A percentile compares a stretch with the other conserved stretches of the same genome.
These are phyloP conservation scores for Coniella vitis DNA, from an alignment of 2,329 filamentous ascomycete genomes.

Conservation along the genomic window DNA sequence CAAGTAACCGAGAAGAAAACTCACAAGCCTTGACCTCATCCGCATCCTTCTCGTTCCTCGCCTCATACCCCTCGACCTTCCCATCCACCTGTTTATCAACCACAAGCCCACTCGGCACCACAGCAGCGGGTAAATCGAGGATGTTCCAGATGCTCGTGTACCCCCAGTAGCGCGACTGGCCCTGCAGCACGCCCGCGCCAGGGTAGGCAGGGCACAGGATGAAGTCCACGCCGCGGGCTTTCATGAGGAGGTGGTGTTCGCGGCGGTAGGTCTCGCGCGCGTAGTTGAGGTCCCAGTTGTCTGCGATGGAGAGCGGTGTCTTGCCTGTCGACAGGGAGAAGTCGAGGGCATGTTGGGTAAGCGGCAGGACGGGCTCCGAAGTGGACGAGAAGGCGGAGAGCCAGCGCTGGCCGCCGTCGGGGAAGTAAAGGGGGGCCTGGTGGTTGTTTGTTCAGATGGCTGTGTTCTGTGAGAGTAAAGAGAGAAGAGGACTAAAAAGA, in stretches of 20 bases:
- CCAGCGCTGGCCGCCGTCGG: conserved; percentile 8
- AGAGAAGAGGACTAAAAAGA: not conserved
- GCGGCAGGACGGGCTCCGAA: conserved; percentile 16
- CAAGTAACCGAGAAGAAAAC: not conserved
- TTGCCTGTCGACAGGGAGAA: conserved; percentile 3
- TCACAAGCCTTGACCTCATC: conserved; percentile 12
- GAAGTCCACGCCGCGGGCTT: conserved; percentile 12
- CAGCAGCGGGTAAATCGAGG: conserved; percentile 17
- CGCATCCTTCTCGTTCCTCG: conserved; percentile 7
- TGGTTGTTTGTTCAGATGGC: no score
- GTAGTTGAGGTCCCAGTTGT: conserved; percentile 10
- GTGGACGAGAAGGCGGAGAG: conserved; percentile 8
- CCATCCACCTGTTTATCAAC: conserved; percentile 7
- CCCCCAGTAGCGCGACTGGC: conserved; percentile 15
- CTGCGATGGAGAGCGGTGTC: conserved; percentile 3
- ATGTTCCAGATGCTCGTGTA: conserved; percentile 22
- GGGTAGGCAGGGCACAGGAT: conserved; percentile 13
- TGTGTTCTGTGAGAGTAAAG: no score
- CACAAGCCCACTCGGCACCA: conserved; percentile 17
- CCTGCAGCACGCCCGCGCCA: conserved; percentile 13
- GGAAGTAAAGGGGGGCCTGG: conserved; percentile 4
- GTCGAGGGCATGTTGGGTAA: conserved; percentile 15
- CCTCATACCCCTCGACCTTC: conserved; percentile 7
- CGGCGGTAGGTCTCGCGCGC: conserved; percentile 11
- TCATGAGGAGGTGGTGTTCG: conserved; percentile 15